phyloP scores from a whole-genome alignment of 192 early-diverging fungal species.

The Backusella morwellensis region DNA sequence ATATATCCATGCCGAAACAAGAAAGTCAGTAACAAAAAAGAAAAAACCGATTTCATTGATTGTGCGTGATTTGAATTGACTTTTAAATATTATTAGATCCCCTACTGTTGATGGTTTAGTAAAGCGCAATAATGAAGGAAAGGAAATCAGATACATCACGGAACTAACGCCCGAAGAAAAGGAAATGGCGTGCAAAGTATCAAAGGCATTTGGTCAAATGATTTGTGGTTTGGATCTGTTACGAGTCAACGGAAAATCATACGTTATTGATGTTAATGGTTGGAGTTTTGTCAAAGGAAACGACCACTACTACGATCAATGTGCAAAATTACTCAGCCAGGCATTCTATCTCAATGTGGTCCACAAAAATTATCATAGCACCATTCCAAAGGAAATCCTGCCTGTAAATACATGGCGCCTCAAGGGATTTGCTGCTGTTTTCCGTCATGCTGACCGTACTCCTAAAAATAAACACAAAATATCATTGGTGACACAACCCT shows the following conservation, averaged over 20 bases:
- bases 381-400: constrained; percentile 42
- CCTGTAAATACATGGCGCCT: constrained; percentile 87
- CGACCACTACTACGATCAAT: constrained; percentile 88
- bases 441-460: constrained; percentile 94
- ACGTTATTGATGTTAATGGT: constrained; percentile 98
- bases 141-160: constrained; percentile 93
- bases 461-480: constrained; percentile 99
- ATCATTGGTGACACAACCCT: constrained; percentile 65
- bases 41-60: not conserved
- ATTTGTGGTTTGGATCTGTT: constrained; percentile 96
- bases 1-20: constrained; percentile 93
- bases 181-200: constrained; percentile 71
- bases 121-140: constrained; percentile 93
- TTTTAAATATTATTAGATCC: constrained; percentile 49
- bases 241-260: constrained; percentile 75
- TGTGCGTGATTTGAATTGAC: not conserved
- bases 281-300: constrained; percentile 99
- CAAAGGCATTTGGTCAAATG: constrained; percentile 84
- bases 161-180: constrained; percentile 75
- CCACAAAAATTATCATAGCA: not conserved
- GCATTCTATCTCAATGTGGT: constrained; percentile 55
- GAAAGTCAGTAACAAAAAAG: constrained; percentile 59
- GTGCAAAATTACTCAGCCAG: constrained; percentile 69
- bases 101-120: constrained; percentile 96
- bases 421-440: constrained; percentile 91